These are phyloP conservation scores for Ustilago lituana DNA, from an alignment of 1,284 basidiomycete species.

Conservation along the genomic window DNA sequence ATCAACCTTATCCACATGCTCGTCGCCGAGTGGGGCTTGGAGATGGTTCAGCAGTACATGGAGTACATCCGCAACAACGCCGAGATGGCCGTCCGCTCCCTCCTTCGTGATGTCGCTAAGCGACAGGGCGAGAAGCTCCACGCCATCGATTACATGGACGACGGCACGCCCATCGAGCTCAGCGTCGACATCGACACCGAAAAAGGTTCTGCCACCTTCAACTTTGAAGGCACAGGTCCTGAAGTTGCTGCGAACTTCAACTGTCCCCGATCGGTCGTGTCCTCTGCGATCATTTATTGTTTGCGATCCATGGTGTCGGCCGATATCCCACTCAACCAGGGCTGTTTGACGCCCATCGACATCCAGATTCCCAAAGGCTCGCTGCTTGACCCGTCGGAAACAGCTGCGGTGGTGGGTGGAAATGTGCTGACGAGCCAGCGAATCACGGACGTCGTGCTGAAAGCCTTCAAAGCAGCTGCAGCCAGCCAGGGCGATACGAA, in stretches of 20 bases:
- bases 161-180: conserved; percentile 75
- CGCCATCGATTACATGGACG: conserved; percentile 73
- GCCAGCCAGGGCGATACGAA: conserved; percentile 91
- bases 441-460: conserved; percentile 92
- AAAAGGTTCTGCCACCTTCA: conserved; percentile 83
- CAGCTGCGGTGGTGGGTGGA: conserved; percentile 88
- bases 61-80: conserved; percentile 82
- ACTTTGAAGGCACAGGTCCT: conserved; percentile 83
- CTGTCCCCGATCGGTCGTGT: conserved; percentile 77
- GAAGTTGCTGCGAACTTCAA: conserved; percentile 92
- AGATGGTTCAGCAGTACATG: conserved; percentile 77
- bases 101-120: conserved; percentile 81
- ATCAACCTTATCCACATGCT: conserved; percentile 71
- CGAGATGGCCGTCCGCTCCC: conserved; percentile 83
- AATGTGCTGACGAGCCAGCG: conserved; percentile 92
- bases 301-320: conserved; percentile 89
- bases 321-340: conserved; percentile 93
- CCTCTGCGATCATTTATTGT: conserved; percentile 92
- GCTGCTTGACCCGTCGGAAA: conserved; percentile 79
- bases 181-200: conserved; percentile 80
- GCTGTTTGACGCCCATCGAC: conserved; percentile 77
- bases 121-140: conserved; percentile 74
- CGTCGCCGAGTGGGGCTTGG: conserved; percentile 84
- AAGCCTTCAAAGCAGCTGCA: conserved; percentile 90
- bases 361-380: conserved; percentile 84